Conservation (phyloP, 2,329 filamentous ascomycete genomes). For the Sarocladiaceae sp. region DNA sequence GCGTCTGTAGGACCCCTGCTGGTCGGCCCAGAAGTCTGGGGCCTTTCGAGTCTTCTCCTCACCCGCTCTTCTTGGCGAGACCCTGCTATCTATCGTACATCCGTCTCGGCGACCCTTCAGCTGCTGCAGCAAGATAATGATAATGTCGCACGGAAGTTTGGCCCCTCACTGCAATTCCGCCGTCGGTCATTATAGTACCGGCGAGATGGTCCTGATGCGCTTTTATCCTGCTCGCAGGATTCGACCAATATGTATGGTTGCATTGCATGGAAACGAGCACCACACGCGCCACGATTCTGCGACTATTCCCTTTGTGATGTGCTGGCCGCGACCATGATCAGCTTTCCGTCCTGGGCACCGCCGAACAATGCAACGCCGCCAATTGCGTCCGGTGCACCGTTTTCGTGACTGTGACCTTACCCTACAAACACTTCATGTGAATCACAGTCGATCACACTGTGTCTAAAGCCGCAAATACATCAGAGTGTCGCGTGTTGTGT, state of each 20-base stretch:
- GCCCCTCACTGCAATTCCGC: no score
- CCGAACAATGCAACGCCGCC: no score
- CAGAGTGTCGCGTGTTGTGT: no score
- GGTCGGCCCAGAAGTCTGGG: neutral
- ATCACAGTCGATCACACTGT: no score
- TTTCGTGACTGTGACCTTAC: no score
- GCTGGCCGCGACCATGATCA: neutral
- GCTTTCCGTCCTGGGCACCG: neutral
- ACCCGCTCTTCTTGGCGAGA: constrained; percentile 2
- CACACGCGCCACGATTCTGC: neutral
- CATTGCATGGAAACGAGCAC: neutral
- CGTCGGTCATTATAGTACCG: neutral
- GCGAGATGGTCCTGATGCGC: neutral
- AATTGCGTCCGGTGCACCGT: no score
- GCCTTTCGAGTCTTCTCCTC: neutral
- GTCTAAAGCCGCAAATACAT: no score
- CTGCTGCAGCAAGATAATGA: no score
- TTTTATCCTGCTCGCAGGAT: neutral
- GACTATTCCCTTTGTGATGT: neutral
- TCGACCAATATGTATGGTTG: neutral
- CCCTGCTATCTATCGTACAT: neutral
- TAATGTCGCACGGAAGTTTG: no score
- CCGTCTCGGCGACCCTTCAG: no score
- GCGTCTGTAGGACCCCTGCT: neutral
- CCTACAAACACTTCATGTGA: no score